A percentile compares a stretch with the other conserved stretches of the same genome.
Evolutionary conservation across 768 basidiomycete species (phyloP).

Genomic region (Agrocybe pediades): DNA sequence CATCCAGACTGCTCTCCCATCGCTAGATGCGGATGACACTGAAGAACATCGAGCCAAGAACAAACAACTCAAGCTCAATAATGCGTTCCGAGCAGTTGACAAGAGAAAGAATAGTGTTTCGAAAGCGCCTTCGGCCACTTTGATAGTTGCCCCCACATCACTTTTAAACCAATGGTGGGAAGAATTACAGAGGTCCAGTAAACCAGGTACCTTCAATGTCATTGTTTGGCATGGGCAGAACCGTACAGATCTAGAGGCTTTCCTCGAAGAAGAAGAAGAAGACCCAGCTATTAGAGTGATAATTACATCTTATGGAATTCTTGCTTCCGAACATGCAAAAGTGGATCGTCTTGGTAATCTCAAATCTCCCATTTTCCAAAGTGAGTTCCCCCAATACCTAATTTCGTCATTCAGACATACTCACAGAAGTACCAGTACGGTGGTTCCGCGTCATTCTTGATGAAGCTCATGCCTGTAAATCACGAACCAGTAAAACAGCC

Average conservation of each 20-base stretch:
- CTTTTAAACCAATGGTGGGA: conserved; percentile 92
- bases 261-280: conserved; percentile 56
- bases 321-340: conserved; percentile 87
- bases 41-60: conserved; percentile 34
- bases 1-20: conserved; percentile 73
- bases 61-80: conserved; percentile 64
- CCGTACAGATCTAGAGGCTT: conserved; percentile 67
- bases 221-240: conserved; percentile 90
- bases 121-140: conserved; percentile 59
- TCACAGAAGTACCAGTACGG: conserved; percentile 48
- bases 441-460: conserved; percentile 87
- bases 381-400: conserved; percentile 37
- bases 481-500: conserved; percentile 82
- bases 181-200: conserved; percentile 85
- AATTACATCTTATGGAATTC: conserved; percentile 88
- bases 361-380: conserved; percentile 69
- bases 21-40: conserved; percentile 37
- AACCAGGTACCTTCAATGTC: conserved; percentile 63
- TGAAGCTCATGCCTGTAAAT: conserved; percentile 96
- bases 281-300: conserved; percentile 68
- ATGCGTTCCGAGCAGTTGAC: conserved; percentile 54
- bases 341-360: conserved; percentile 49
- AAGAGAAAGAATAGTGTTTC: conserved; percentile 30
- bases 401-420: not conserved
- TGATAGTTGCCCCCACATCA: conserved; percentile 92